Conservation (phyloP, 23 red algal species). For the Cyanidium caldarium region DNA sequence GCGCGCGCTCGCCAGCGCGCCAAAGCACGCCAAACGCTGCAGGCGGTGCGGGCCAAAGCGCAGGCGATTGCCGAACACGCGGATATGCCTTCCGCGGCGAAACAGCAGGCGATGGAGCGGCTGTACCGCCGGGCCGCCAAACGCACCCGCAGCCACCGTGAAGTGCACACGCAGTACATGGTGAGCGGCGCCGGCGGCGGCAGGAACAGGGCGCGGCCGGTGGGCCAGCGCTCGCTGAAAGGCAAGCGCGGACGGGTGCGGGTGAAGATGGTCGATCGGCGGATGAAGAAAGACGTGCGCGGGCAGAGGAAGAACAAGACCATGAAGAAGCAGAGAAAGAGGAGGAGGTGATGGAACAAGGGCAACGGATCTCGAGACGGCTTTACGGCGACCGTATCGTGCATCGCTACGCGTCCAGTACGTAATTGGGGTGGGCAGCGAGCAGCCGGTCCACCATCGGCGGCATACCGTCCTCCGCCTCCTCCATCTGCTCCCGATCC, state of each 20-base stretch:
- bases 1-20: slow-evolving; percentile 39
- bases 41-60: slow-evolving; percentile 38
- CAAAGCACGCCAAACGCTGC: slow-evolving; percentile 21
- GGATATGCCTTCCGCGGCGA: slow-evolving; percentile 25
- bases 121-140: slow-evolving; percentile 25
- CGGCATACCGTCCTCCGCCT: neutral
- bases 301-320: neutral
- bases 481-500: neutral
- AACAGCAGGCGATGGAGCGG: slow-evolving; percentile 53
- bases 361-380: neutral
- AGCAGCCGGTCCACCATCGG: slow-evolving; percentile 51
- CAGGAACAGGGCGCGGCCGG: slow-evolving; percentile 14
- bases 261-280: slow-evolving; percentile 46
- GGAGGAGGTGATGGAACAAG: too few relatives aligned
- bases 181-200: slow-evolving; percentile 30
- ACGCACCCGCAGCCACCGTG: slow-evolving; percentile 30
- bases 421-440: slow-evolving; percentile 82
- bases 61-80: slow-evolving; percentile 50
- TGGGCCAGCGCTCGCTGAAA: slow-evolving; percentile 3
- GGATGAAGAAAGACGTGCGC: slow-evolving; percentile 71
- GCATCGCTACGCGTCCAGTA: slow-evolving; percentile 10
- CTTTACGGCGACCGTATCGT: neutral
- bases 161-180: slow-evolving; percentile 27
- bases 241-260: slow-evolving; percentile 19
- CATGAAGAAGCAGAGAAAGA: neutral